A percentile compares a stretch with the other conserved stretches of the same genome.
These are phyloP conservation scores for Sugiyamaella americana DNA, from an alignment of 805 yeast species.

Conservation along the genomic window DNA sequence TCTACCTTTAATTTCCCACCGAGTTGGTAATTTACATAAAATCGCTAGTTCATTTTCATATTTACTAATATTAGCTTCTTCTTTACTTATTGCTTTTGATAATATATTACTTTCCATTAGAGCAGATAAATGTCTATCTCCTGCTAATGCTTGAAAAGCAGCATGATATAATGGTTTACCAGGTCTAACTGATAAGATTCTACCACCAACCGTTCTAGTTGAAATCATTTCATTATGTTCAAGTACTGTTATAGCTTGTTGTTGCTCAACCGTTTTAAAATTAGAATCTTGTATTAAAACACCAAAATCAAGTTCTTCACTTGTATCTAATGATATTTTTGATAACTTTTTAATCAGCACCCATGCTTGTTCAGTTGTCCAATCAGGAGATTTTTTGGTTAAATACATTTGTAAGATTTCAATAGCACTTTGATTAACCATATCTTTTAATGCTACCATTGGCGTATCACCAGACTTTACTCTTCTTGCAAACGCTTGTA, in stretches of 20 bases:
- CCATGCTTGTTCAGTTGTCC: constrained; percentile 86
- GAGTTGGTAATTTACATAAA: constrained; percentile 43
- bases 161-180: constrained; percentile 81
- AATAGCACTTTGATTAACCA: constrained; percentile 79
- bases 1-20: constrained; percentile 54
- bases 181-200: constrained; percentile 56
- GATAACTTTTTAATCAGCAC: constrained; percentile 62
- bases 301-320: constrained; percentile 17
- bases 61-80: constrained; percentile 53
- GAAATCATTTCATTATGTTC: constrained; percentile 76
- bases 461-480: constrained; percentile 85
- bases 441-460: constrained; percentile 63
- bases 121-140: constrained; percentile 50
- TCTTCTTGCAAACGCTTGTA: constrained; percentile 85
- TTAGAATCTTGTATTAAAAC: constrained; percentile 27
- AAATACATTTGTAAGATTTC: constrained; percentile 79
- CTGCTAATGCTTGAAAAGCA: constrained; percentile 63
- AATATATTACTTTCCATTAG: constrained; percentile 61
- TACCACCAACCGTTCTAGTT: constrained; percentile 70
- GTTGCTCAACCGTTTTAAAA: constrained; percentile 41
- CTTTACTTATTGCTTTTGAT: constrained; percentile 48
- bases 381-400: constrained; percentile 36
- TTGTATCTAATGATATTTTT: constrained; percentile 17
- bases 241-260: constrained; percentile 51
- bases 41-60: constrained; percentile 68